Evolutionary conservation across 1,284 basidiomycete genomes (phyloP).

Genomic region (Cryptococcus jaspeensis): DNA sequence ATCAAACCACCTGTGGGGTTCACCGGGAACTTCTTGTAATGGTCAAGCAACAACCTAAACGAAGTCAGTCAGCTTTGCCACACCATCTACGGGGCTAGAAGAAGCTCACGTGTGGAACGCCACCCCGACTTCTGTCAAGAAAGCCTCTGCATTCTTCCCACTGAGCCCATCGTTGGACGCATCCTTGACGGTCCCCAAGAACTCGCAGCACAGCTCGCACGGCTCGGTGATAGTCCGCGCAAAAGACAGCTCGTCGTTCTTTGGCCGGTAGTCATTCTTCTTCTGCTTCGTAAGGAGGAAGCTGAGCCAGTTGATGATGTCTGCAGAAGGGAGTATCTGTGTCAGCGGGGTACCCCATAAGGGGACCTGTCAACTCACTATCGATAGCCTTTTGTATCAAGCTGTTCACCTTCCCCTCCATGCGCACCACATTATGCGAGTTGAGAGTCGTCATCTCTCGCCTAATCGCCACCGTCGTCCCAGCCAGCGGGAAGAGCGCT

Average conservation of each 20-base stretch:
- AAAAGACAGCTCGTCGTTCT: slow-evolving; percentile 92
- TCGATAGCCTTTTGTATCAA: slow-evolving; percentile 83
- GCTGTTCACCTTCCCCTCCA: slow-evolving; percentile 82
- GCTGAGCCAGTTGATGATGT: slow-evolving; percentile 64
- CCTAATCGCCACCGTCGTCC: slow-evolving; percentile 78
- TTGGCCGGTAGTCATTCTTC: slow-evolving; percentile 93
- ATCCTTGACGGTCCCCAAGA: slow-evolving; percentile 75
- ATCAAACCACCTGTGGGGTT: slow-evolving; percentile 95
- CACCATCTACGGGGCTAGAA: too few species aligned
- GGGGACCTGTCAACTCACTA: slow-evolving; percentile 56
- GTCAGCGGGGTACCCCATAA: background rate
- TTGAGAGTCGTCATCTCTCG: slow-evolving; percentile 94
- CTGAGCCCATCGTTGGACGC: slow-evolving; percentile 70
- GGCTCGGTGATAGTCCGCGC: slow-evolving; percentile 94
- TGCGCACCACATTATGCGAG: slow-evolving; percentile 79
- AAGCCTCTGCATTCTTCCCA: slow-evolving; percentile 87
- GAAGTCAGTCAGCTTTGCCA: background rate
- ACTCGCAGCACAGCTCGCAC: slow-evolving; percentile 83
- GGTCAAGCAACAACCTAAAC: slow-evolving; percentile 81
- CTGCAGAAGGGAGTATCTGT: slow-evolving; percentile 49
- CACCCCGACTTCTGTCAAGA: slow-evolving; percentile 90
- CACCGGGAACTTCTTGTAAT: slow-evolving; percentile 93
- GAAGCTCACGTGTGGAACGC: slow-evolving; percentile 79
- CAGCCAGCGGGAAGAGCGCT: slow-evolving; percentile 84
- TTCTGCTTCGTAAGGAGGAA: slow-evolving; percentile 81